These are phyloP conservation scores for Polytrichum formosum DNA, from an alignment of 225 moss, liverwort and hornwort genomes.

Conservation along the genomic window DNA sequence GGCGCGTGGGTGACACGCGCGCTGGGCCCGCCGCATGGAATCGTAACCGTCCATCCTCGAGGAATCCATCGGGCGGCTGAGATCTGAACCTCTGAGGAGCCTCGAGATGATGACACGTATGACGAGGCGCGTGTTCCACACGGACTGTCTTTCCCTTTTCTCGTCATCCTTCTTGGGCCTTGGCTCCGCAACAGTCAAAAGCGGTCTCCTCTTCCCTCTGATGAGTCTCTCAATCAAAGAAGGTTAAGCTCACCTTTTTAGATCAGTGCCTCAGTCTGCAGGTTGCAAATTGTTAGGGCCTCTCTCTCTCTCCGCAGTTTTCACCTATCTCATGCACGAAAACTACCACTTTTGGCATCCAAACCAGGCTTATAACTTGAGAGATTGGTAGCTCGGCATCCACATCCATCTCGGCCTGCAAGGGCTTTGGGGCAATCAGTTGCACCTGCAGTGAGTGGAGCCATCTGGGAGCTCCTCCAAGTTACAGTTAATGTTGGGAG, in stretches of 20 bases:
- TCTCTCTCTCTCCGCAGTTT: neutral
- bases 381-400: no score
- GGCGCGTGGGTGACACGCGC: constrained; percentile 29
- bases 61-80: neutral
- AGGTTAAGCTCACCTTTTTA: neutral
- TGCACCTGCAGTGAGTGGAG: no score
- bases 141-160: neutral
- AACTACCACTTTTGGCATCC: neutral
- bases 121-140: constrained; percentile 11
- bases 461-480: no score
- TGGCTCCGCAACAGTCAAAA: neutral
- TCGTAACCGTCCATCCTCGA: fast-evolving
- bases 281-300: neutral
- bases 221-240: neutral
- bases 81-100: neutral
- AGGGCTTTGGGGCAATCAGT: no score
- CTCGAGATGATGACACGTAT: constrained; percentile 21
- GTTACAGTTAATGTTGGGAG: no score
- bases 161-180: neutral
- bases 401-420: no score
- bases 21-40: fast-evolving
- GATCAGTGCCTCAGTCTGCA: neutral
- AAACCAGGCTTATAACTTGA: no score
- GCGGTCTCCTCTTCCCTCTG: constrained; percentile 1
- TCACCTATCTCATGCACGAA: neutral